Evolutionary conservation across 2,329 filamentous ascomycete species (phyloP).

Genomic region (Pseudogymnoascus sp.): DNA sequence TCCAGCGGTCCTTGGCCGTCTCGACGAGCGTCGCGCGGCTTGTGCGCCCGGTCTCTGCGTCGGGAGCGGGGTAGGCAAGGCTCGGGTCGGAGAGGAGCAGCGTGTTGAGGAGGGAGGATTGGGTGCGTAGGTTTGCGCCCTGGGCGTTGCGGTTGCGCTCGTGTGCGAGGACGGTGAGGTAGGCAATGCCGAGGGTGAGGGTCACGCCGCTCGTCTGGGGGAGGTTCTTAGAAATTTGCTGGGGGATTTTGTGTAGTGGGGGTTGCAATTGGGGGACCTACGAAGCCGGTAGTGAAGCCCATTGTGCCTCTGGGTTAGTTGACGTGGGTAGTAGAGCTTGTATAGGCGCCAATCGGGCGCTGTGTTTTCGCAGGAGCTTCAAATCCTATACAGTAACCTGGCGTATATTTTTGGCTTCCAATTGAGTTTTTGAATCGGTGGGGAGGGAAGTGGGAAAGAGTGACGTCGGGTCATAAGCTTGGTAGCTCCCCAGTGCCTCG

Average conservation of each 20-base stretch:
- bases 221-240: constrained; percentile 14
- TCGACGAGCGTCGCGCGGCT: constrained; percentile 53
- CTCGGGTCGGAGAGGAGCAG: constrained; percentile 40
- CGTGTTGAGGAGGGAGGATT: constrained; percentile 46
- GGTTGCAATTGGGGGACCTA: constrained; percentile 36
- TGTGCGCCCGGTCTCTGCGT: constrained; percentile 42
- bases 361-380: background rate
- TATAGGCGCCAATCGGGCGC: background rate
- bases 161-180: constrained; percentile 63
- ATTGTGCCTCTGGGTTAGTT: constrained; percentile 35
- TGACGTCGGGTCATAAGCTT: constrained; percentile 2
- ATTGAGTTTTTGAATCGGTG: background rate
- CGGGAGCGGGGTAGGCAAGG: constrained; percentile 31
- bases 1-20: constrained; percentile 69
- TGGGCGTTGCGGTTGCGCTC: constrained; percentile 58
- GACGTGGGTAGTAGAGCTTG: background rate
- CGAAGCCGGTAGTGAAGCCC: constrained; percentile 70
- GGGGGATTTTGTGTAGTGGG: background rate
- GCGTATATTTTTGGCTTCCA: background rate
- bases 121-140: constrained; percentile 47
- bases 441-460: background rate
- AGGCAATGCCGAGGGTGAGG: constrained; percentile 65
- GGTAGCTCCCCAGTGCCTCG: constrained; percentile 12
- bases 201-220: constrained; percentile 65
- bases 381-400: background rate